Conservation (phyloP, 208 protist species). For the Leptomonas pyrrhocoris region DNA sequence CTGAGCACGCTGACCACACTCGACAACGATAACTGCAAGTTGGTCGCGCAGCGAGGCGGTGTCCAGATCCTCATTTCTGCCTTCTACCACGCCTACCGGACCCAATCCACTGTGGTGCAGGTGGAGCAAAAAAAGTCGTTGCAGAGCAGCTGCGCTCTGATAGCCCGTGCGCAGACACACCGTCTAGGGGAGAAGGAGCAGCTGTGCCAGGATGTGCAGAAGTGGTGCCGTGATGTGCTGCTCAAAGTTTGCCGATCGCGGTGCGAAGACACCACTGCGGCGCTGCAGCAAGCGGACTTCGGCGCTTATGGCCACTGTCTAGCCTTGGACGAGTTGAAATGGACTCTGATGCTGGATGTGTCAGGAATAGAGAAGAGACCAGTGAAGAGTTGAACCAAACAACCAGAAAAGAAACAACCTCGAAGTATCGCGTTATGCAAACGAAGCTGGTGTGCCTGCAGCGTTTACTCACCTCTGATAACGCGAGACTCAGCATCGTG, state of each 20-base stretch:
- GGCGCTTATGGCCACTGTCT: slow-evolving; percentile 59
- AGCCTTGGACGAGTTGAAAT: slow-evolving; percentile 83
- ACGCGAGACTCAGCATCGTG: too few species aligned
- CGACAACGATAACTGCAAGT: slow-evolving; percentile 58
- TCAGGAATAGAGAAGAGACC: neutral
- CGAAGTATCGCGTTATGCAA: neutral
- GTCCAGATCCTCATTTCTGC: slow-evolving; percentile 66
- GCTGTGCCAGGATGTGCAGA: slow-evolving; percentile 56
- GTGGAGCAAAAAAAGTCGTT: slow-evolving; percentile 25
- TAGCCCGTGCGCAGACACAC: slow-evolving; percentile 16
- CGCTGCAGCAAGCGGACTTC: slow-evolving; percentile 52
- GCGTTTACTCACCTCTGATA: too few species aligned
- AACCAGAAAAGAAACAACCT: neutral
- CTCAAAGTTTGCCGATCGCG: slow-evolving; percentile 52
- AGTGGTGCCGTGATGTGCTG: slow-evolving; percentile 66
- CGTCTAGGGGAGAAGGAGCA: slow-evolving; percentile 22
- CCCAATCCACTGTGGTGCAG: slow-evolving; percentile 9
- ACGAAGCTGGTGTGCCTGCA: neutral
- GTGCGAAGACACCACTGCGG: slow-evolving; percentile 20
- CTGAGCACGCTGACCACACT: slow-evolving; percentile 73
- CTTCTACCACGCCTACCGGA: slow-evolving; percentile 50
- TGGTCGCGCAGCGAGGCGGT: slow-evolving; percentile 63
- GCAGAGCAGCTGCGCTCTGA: slow-evolving; percentile 18
- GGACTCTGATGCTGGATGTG: slow-evolving; percentile 56
- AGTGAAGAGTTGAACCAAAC: neutral